Percentiles rank a stretch among this genome's conserved stretches.
These are phyloP conservation scores for Zizania palustris DNA, from an alignment of 202 grass and related monocot genomes.

Conservation along the genomic window DNA sequence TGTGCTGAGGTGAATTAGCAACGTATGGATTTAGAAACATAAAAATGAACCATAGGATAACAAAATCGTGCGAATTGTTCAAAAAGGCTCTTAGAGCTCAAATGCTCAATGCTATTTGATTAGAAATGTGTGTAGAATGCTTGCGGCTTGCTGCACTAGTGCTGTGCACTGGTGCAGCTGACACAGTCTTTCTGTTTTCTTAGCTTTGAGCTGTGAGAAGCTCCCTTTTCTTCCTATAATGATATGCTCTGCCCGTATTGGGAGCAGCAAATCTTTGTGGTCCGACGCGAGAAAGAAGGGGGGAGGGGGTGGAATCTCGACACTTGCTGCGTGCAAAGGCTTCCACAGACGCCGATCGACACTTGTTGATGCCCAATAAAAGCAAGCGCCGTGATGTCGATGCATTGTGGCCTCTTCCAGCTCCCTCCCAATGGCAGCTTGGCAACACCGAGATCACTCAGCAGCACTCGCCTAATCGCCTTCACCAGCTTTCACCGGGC, in stretches of 20 bases:
- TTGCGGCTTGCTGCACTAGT: neutral
- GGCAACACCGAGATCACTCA: slow-evolving; percentile 42
- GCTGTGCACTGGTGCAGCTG: neutral
- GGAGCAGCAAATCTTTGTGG: slow-evolving; percentile 36
- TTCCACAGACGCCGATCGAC: slow-evolving; percentile 26
- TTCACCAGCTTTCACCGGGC: neutral
- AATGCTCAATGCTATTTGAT: no score
- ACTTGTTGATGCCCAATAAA: slow-evolving; percentile 39
- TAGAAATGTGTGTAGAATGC: no score
- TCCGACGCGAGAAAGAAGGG: slow-evolving; percentile 33
- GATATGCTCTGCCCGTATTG: slow-evolving; percentile 14
- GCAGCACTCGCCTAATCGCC: neutral
- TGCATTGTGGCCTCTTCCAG: neutral
- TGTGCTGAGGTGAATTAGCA: slow-evolving; percentile 6
- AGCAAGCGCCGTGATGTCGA: slow-evolving; percentile 11
- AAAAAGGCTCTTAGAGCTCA: neutral
- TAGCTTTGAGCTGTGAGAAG: neutral
- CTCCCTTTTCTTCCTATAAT: neutral
- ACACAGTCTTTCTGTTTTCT: neutral
- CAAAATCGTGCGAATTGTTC: neutral
- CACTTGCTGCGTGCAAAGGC: neutral
- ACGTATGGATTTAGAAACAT: neutral
- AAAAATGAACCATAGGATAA: neutral
- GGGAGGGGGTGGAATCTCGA: slow-evolving; percentile 38
- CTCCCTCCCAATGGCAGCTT: slow-evolving; percentile 12